Base-by-base conservation (phyloP, 495 filamentous ascomycete genomes). In the Trichocladium antarcticum region DNA sequence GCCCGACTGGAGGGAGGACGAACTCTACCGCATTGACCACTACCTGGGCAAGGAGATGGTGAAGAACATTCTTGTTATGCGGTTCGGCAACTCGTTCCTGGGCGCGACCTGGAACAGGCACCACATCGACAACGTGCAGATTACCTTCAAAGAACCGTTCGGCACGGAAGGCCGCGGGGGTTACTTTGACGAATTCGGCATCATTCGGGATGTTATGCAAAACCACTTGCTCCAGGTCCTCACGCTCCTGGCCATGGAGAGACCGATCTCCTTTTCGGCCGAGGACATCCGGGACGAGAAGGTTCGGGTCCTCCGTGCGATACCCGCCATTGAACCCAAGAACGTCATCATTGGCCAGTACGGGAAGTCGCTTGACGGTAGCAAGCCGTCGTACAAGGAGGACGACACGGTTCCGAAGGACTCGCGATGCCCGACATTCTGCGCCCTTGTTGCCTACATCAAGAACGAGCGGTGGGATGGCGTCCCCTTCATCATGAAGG, bases 21-120 rank as follows among this genome's bases (percentile, higher is more conserved):
- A 99, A 74, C 86, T 97, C 57, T 99, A 93, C 81, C 90, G 93
- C 61, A 99, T 99, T 61, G 93, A 99, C 67, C 93, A 99, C 72
- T 99, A 99, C 66, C 79, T 99, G 35, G 93, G 93, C 57, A 99
- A 99, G 79, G 93, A 99, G 74, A 99, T 99, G 93, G 93, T 99
- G 47, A 99, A 99, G 79, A 99, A 99, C 67, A 93, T 99, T 60
- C 79, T 99, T 45, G 95, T 99, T 57, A 80, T 99, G 52, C 79
- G 93, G 56, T 99, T 99, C 66, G 93, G 92, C 55, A 99, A 99
- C 70, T 89, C 95, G 60, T 97, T 99, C 77, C 93, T 99, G 58
- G 89, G 89, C 47, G 93, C 93, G 40, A 97, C 92, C 46, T 99
- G 93, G 93, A 97, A 96, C 74, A 81, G 92, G 49, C 89, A 95